Evolutionary conservation across 768 basidiomycete genomes (phyloP).

Genomic region (Chlorophyllum brunneum): DNA sequence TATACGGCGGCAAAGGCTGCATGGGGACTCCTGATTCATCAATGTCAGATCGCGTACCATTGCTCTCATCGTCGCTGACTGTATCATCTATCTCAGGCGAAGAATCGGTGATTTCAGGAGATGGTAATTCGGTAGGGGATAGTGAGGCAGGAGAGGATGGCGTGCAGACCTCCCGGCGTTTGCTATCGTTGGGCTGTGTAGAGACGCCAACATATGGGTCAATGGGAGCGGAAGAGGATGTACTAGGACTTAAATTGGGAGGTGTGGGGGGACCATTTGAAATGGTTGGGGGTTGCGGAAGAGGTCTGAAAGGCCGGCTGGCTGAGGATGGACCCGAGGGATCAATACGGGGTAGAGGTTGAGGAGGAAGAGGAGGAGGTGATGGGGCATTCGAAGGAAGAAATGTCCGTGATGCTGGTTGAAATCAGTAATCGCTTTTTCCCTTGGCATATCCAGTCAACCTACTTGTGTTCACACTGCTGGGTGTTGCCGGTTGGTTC

Average conservation of each 20-base stretch:
- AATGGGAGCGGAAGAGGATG: background rate
- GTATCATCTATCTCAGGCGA: background rate
- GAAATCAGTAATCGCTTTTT: background rate
- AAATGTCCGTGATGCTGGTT: background rate
- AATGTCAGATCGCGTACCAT: conserved; percentile 6
- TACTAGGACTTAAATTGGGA: conserved; percentile 5
- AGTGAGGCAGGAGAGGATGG: background rate
- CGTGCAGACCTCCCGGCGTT: background rate
- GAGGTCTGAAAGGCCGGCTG: conserved; percentile 4
- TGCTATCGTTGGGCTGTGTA: background rate
- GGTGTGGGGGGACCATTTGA: background rate
- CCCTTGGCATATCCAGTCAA: background rate
- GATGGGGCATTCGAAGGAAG: background rate
- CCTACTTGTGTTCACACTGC: conserved; percentile 4
- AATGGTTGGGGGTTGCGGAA: conserved; percentile 2
- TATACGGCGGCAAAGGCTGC: conserved; percentile 6
- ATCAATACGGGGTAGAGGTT: background rate
- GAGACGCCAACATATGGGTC: background rate
- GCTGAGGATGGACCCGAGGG: background rate
- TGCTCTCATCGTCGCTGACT: background rate
- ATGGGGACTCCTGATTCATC: conserved; percentile 7
- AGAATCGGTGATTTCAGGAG: background rate
- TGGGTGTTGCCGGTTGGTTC: conserved; percentile 6
- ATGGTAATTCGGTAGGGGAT: background rate
- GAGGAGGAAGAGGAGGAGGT: background rate